These are phyloP conservation scores for Sugiyamaella chiloensis DNA, from an alignment of 805 yeast genomes.

Conservation along the genomic window DNA sequence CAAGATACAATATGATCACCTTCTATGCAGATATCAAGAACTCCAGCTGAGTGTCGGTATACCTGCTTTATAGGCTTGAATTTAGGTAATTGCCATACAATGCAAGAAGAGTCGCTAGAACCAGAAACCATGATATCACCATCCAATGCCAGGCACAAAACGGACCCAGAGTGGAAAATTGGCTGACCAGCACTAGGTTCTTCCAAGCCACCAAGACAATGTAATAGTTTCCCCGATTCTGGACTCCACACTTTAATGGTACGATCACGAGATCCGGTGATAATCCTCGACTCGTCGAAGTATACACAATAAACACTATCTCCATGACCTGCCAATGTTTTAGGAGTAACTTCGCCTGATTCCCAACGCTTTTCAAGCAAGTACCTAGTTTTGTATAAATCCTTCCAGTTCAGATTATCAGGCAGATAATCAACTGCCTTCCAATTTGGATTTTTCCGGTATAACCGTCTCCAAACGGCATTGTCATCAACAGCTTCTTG, in stretches of 20 bases:
- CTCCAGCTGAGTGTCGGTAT: constrained; percentile 28
- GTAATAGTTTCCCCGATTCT: constrained; percentile 20
- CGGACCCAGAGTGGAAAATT: constrained; percentile 32
- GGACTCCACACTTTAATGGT: constrained; percentile 37
- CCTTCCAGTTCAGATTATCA: constrained; percentile 23
- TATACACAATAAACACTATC: constrained; percentile 84
- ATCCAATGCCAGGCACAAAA: constrained; percentile 32
- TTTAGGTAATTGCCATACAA: constrained; percentile 31
- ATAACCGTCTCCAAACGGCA: constrained; percentile 26
- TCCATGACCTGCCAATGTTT: constrained; percentile 55
- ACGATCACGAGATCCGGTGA: constrained; percentile 67
- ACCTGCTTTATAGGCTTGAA: constrained; percentile 26
- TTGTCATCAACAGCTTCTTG: constrained; percentile 14
- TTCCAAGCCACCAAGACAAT: constrained; percentile 18
- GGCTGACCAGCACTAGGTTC: not conserved
- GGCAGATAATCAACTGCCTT: constrained; percentile 17
- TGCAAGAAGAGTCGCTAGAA: constrained; percentile 33
- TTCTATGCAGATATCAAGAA: constrained; percentile 30
- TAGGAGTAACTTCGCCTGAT: constrained; percentile 22
- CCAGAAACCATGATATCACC: constrained; percentile 32
- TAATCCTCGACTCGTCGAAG: constrained; percentile 62
- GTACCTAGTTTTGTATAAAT: constrained; percentile 25
- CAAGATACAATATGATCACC: constrained; percentile 31
- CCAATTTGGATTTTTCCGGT: constrained; percentile 19
- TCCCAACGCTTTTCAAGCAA: constrained; percentile 30